Base-by-base conservation (phyloP, 2,329 filamentous ascomycete genomes). In the Berkeleyomyces basicola region DNA sequence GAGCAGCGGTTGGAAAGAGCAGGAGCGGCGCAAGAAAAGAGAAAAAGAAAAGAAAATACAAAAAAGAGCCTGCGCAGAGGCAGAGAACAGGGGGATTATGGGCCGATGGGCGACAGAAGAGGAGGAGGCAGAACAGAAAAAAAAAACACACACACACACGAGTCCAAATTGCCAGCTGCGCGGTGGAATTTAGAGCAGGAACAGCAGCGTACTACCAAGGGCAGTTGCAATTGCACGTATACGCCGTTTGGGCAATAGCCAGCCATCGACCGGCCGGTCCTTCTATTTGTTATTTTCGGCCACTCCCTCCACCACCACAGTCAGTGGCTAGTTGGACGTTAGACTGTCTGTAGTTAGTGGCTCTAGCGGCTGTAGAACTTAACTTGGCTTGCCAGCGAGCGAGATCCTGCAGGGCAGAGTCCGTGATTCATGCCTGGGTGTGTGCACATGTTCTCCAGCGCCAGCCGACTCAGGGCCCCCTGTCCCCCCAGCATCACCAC, bases 11-110 rank as follows among this genome's bases (percentile, higher is more conserved):
- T 40, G 33, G 57, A 43, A 63, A 65, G 11, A 59, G 33, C 4
- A 59, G 36, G 43, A 59, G 23, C 58, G 16, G 33, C 37, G 47
- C 23, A 47, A 49, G 43, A 33, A 39, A 47, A 47, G n/a, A 33
- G 55, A 23, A 59, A 51, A 33, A 63, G 39, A 16, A 23, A 23
- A 60, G 53, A 55, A 16, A 62, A 61, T 40, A 49, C 61, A 49
- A 65, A 61, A 62, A 63, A 23, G 23, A 23, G 23, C 23, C 23
- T 23, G 23, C 23, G 23, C 23, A 23, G 23, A 23, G 23, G 23
- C 23, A 23, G 23, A 23, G 23, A 23, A 23, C 23, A 23, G 23
- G 23, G 23, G 23, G 2, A 23, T 23, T 23, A 23, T 23, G 23
- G 23, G 23, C 23, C 23, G 23, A 23, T 23, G 23, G 23, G 23